Evolutionary conservation across 345 rosid species (phyloP).

Genomic region (Eucalyptus shirleyi): DNA sequence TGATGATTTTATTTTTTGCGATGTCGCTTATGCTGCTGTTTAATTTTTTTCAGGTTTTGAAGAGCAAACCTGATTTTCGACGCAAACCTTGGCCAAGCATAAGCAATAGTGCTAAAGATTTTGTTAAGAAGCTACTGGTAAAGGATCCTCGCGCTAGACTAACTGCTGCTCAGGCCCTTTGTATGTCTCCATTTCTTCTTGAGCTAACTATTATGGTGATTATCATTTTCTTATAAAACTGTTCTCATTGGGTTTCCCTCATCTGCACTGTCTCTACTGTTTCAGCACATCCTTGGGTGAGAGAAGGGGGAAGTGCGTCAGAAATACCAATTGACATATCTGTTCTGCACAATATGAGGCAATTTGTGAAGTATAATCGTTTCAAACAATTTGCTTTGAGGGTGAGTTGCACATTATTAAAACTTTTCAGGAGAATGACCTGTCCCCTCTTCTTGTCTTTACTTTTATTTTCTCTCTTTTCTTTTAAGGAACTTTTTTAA

Average conservation of each 20-base stretch:
- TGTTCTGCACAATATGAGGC: constrained; percentile 34
- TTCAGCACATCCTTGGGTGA: constrained; percentile 52
- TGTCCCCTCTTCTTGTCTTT: not conserved
- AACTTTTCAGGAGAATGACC: not conserved
- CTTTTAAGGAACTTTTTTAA: not conserved
- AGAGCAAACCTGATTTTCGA: constrained; percentile 70
- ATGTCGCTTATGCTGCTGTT: not conserved
- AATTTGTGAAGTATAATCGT: constrained; percentile 39
- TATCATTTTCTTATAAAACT: not conserved
- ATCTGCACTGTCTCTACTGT: not conserved
- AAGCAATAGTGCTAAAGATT: constrained; percentile 83
- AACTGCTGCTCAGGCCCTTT: constrained; percentile 77
- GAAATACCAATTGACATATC: constrained; percentile 47
- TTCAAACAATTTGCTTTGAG: constrained; percentile 42
- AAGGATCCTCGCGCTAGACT: constrained; percentile 90
- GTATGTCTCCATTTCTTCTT: constrained; percentile 8
- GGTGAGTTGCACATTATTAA: not conserved
- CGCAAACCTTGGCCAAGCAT: constrained; percentile 94
- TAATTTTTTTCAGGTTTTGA: constrained; percentile 30
- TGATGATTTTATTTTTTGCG: not conserved
- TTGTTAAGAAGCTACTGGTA: constrained; percentile 81
- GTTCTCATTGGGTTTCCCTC: not conserved
- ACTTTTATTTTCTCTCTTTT: not conserved
- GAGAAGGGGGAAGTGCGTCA: constrained; percentile 45
- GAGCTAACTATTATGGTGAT: not conserved